These are phyloP conservation scores for Rosa rugosa DNA, from an alignment of 306 rosid species.

Conservation along the genomic window DNA sequence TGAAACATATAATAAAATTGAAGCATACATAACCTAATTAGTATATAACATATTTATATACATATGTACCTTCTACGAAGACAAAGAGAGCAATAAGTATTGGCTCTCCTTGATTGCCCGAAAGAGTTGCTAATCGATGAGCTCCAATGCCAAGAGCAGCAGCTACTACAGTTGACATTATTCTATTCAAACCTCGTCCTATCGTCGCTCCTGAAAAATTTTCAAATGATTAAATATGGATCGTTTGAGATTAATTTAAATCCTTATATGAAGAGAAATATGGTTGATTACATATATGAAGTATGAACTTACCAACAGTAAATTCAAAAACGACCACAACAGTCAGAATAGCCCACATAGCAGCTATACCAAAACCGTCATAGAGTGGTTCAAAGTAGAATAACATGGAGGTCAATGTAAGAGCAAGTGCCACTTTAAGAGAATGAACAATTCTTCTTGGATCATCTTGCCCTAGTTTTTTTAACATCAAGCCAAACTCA, in stretches of 20 bases:
- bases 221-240: background rate
- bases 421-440: constrained; percentile 30
- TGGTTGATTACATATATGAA: background rate
- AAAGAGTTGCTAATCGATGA: constrained; percentile 30
- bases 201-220: constrained; percentile 40
- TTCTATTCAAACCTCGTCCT: constrained; percentile 40
- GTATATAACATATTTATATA: background rate
- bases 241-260: background rate
- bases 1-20: background rate
- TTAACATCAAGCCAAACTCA: background rate
- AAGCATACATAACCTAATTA: background rate
- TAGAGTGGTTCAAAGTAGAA: constrained; percentile 29
- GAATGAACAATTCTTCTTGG: constrained; percentile 29
- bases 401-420: constrained; percentile 28
- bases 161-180: constrained; percentile 34
- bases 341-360: constrained; percentile 33
- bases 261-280: background rate
- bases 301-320: constrained; percentile 24
- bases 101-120: constrained; percentile 30
- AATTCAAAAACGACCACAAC: constrained; percentile 31
- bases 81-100: constrained; percentile 28
- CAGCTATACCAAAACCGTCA: constrained; percentile 26
- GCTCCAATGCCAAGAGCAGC: constrained; percentile 37
- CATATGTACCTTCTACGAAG: constrained; percentile 6
- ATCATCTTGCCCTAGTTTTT: constrained; percentile 29